These are phyloP conservation scores for Parasarocladium wereldwijsianum DNA, from an alignment of 2,329 filamentous ascomycete genomes.

Conservation along the genomic window DNA sequence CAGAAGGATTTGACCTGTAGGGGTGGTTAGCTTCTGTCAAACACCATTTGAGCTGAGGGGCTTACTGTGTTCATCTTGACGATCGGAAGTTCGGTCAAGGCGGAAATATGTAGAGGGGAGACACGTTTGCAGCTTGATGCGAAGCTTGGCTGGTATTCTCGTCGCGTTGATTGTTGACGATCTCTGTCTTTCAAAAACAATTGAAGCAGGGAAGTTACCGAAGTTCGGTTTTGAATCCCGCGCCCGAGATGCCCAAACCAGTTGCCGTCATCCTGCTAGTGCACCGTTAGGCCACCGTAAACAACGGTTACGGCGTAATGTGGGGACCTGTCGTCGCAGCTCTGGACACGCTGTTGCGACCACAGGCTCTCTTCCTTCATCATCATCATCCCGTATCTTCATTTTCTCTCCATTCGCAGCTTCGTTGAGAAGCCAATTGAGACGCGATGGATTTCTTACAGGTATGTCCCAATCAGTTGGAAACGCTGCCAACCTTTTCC, in stretches of 20 bases:
- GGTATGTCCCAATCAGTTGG: slow-evolving; percentile 14
- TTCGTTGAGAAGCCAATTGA: slow-evolving; percentile 7
- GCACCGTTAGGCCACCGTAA: background rate
- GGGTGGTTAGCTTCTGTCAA: slow-evolving; percentile 10
- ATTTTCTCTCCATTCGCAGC: too few species aligned
- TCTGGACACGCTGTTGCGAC: slow-evolving; percentile 4
- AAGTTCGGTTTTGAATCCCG: background rate
- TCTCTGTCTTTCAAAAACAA: too few species aligned
- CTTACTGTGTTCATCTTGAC: slow-evolving; percentile 41
- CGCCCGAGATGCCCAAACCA: background rate
- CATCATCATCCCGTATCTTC: slow-evolving; percentile 7
- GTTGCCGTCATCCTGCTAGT: background rate
- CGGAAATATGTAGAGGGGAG: background rate
- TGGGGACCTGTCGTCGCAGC: too few species aligned
- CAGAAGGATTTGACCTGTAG: slow-evolving; percentile 50
- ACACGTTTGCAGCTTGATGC: too few species aligned
- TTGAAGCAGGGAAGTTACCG: background rate
- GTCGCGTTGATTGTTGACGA: too few species aligned
- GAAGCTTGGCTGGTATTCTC: too few species aligned
- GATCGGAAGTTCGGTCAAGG: slow-evolving; percentile 1
- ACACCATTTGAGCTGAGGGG: slow-evolving; percentile 5
- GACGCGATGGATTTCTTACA: slow-evolving; percentile 31
- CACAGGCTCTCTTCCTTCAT: background rate
- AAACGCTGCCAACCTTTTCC: background rate
- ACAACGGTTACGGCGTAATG: background rate